Conservation (phyloP, 2,329 filamentous ascomycete genomes). For the Trichoderma koningii region DNA sequence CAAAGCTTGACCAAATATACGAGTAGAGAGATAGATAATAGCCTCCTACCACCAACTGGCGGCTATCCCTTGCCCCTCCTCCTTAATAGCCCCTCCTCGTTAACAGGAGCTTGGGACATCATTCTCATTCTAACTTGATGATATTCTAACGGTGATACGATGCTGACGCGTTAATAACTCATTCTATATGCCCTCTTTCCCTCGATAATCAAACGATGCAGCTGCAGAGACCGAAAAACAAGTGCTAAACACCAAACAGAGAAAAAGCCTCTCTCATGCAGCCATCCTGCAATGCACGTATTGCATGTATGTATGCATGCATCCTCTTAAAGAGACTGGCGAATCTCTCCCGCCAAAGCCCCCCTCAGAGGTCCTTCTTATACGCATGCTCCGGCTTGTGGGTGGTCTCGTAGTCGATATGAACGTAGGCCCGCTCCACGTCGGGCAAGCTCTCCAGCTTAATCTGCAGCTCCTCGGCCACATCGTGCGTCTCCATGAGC, state of each 20-base stretch:
- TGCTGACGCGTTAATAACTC: constrained; percentile 10
- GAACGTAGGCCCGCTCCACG: constrained; percentile 91
- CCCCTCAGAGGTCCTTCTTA: constrained; percentile 60
- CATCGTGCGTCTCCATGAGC: constrained; percentile 81
- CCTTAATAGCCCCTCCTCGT: constrained; percentile 7
- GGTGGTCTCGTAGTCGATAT: constrained; percentile 95
- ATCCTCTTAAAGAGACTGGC: not conserved
- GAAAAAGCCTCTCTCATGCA: constrained; percentile 17
- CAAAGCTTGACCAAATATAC: not conserved
- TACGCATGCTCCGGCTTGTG: constrained; percentile 82
- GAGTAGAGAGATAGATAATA: not conserved
- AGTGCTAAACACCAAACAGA: constrained; percentile 4
- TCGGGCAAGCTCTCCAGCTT: constrained; percentile 92
- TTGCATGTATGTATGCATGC: not conserved
- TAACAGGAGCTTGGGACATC: constrained; percentile 5
- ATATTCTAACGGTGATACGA: constrained; percentile 21
- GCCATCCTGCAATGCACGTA: constrained; percentile 11
- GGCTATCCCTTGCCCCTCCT: not conserved
- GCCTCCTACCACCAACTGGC: not conserved
- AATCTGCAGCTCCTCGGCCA: constrained; percentile 89
- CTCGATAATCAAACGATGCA: constrained; percentile 1
- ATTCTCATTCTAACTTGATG: not conserved
- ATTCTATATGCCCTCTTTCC: not conserved
- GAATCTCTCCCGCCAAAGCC: not conserved
- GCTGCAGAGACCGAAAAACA: not conserved